Evolutionary conservation across 2,329 filamentous ascomycete species (phyloP), one percentile per base, ranked within the genome.

Genomic region (Cordyceps javanica): DNA sequence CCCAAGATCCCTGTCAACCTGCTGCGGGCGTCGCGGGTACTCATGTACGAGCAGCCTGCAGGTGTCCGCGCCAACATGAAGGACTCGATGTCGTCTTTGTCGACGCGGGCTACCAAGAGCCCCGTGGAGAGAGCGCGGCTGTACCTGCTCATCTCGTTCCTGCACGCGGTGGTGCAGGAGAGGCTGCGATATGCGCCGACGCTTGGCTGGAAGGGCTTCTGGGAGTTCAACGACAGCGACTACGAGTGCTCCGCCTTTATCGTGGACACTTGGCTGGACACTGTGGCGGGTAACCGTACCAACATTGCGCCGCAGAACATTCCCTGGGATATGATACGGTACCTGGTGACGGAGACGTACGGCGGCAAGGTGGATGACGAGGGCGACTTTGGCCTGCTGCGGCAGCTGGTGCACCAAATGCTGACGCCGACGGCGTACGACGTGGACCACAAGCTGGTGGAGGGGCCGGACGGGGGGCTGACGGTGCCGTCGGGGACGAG

Each of bases 191-290:
- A 99, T 71, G 92, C 93, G 25, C 95, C 94, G 0, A 93, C 82
- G 58, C 78, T 99, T 57, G 94, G 94, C 60, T 99, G 94, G 94
- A 97, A 96, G 77, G 91, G 91, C 55, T 96, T 97, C 81, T 99
- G 95, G 94, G 95, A 99, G 74, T 99, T 99, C 73, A 99, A 99
- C 70, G 95, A 99, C 73, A 96, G 92, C 65, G 94, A 99, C 74
- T 97, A 97, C 73, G 93, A 99, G 81, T 99, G 94, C 75, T 96
- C 90, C 46, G 90, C 91, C 56, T 94, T 90, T 72, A 95, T 99
- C 63, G 91, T 97, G 64, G 94, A 99, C 69, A 90, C 88, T 32
- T 99, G 94, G 94, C 81, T 97, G 62, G 91, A 97, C 65, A 80
- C 79, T 5, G 85, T 90, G 32, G 89, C 93, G 3, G 85, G 88